Base-by-base conservation (phyloP, 2,329 filamentous ascomycete genomes). In the Gnomoniopsis sp. region DNA sequence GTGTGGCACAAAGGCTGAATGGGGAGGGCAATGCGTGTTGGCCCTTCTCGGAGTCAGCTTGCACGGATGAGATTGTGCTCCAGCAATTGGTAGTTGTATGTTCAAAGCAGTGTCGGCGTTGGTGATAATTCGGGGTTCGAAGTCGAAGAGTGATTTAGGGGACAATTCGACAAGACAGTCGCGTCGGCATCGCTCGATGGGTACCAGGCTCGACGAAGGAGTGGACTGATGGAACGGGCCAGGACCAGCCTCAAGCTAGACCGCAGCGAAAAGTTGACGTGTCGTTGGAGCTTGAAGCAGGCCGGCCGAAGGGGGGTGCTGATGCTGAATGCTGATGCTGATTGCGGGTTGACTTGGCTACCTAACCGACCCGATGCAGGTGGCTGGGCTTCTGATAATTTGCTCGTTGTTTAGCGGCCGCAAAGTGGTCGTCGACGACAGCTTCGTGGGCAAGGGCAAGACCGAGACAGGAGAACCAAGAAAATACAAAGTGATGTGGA, bases 101-200 rank as follows among this genome's bases (percentile, higher is more conserved):
- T 48, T 53, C 34, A 36, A 44, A 22, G 41, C 23, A 21, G 56
- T 36, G 21, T 57, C 22, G 53, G 34, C 43, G 44, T 23, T 10
- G 41, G 41, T 50, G 22, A 38, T 51, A 10, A 23, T 34, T 47
- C 30, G 26, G 30, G 21, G 22, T 17, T 49, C 15, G 47, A 53
- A 49, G 53, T 53, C 43, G 49, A 53, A 38, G 41, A 49, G 41
- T 41, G 44, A 44, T 43, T 57, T 62, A 62, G 60, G 60, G 49
- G 57, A 56, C 41, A 54, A 49, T 41, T 50, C 53, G 33, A 56
- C 60, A 53, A 34, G 49, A 44, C 30, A 49, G 50, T 58, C 38
- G 60, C 53, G 49, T 57, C 57, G 60, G 60, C 60, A 62, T 62
- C 33, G 60, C 60, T 59, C 33, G 46, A 34, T 33, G 52, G 57